Conservation (phyloP, 208 protist genomes). For the Naegleria fowleri region DNA sequence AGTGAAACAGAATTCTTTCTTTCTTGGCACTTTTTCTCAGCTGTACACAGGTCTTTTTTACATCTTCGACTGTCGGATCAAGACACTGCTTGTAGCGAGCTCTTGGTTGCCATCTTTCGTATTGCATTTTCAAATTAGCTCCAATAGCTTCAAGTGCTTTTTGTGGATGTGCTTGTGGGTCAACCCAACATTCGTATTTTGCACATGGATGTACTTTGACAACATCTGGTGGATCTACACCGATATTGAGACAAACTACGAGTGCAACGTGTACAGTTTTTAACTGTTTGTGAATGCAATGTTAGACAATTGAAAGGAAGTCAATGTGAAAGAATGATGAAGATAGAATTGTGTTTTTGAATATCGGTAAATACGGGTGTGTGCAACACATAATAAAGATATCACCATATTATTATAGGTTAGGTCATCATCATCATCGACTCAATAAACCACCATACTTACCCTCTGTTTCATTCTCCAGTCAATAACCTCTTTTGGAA, state of each 20-base stretch:
- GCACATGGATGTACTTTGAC: conserved; percentile 88
- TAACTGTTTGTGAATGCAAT: neutral
- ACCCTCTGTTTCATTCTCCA: conserved; percentile 20
- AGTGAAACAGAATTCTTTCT: conserved; percentile 93
- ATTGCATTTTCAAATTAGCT: conserved; percentile 76
- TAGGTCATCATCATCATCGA: too few relatives aligned
- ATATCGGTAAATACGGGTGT: too few relatives aligned
- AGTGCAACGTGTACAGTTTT: conserved; percentile 62
- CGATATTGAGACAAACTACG: conserved; percentile 93
- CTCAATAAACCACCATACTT: neutral
- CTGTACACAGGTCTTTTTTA: conserved; percentile 70
- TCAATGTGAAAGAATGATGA: too few relatives aligned
- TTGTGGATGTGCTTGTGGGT: conserved; percentile 28
- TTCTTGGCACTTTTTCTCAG: conserved; percentile 68
- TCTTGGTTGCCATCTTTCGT: conserved; percentile 73
- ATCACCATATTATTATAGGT: too few relatives aligned
- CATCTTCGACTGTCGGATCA: conserved; percentile 87
- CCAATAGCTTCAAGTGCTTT: conserved; percentile 81
- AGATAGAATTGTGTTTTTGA: too few relatives aligned
- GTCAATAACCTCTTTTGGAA: conserved; percentile 2
- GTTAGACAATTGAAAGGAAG: neutral
- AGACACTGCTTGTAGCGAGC: conserved; percentile 68
- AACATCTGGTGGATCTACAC: conserved; percentile 94
- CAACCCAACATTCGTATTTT: conserved; percentile 92
- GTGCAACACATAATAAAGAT: too few relatives aligned